phyloP scores from a whole-genome alignment of 2,329 filamentous ascomycete species.

The Elsinoe ampelina region DNA sequence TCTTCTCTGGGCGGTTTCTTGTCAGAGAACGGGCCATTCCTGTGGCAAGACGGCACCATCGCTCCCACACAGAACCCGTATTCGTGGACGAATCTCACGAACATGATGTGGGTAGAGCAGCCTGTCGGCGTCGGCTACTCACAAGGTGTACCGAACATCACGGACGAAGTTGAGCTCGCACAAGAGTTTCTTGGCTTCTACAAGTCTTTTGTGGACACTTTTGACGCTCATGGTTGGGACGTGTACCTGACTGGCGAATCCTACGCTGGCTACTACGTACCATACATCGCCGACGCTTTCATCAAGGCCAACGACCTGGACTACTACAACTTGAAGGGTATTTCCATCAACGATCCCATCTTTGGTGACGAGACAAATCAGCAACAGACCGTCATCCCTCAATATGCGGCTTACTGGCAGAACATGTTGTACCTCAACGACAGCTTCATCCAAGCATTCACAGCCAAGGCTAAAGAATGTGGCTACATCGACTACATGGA shows the following conservation, averaged over 20 bases:
- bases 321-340: conserved; percentile 45
- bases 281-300: conserved; percentile 47
- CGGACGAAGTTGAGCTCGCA: conserved; percentile 38
- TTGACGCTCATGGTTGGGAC: conserved; percentile 48
- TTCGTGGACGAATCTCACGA: conserved; percentile 54
- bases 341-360: conserved; percentile 42
- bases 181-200: conserved; percentile 41
- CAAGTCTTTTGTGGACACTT: conserved; percentile 47
- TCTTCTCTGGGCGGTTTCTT: conserved; percentile 35
- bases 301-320: conserved; percentile 42
- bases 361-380: conserved; percentile 35
- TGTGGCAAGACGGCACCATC: conserved; percentile 35
- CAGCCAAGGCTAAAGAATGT: conserved; percentile 27
- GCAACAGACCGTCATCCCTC: conserved; percentile 27
- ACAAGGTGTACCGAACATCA: conserved; percentile 37
- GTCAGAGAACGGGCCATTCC: conserved; percentile 36
- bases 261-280: conserved; percentile 53
- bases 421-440: conserved; percentile 36
- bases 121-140: conserved; percentile 40
- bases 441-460: conserved; percentile 31
- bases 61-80: conserved; percentile 35
- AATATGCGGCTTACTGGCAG: conserved; percentile 33
- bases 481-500: conserved; percentile 29
- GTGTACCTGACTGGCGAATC: conserved; percentile 57
- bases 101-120: conserved; percentile 58